A percentile compares a stretch with the other conserved stretches of the same genome.
Conservation (phyloP, 1,139 yeast genomes). For the Kazachstania sp. region DNA sequence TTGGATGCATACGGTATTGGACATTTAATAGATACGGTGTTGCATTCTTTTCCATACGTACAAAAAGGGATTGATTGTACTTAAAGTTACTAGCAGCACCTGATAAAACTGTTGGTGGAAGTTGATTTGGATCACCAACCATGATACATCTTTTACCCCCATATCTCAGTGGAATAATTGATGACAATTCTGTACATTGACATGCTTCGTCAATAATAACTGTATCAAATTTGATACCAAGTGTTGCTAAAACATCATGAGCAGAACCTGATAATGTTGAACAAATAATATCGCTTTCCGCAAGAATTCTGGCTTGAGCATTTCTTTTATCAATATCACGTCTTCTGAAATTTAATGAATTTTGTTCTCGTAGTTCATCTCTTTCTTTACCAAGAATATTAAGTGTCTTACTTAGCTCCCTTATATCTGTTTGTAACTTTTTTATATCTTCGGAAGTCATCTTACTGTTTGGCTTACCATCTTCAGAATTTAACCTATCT, state of each 20-base stretch:
- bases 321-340: constrained; percentile 72
- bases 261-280: constrained; percentile 94
- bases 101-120: constrained; percentile 97
- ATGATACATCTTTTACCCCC: constrained; percentile 87
- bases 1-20: constrained; percentile 99
- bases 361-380: constrained; percentile 71
- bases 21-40: constrained; percentile 65
- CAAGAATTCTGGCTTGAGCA: constrained; percentile 62
- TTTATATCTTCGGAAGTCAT: constrained; percentile 32
- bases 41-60: constrained; percentile 76
- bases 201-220: constrained; percentile 98
- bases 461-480: constrained; percentile 24
- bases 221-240: constrained; percentile 78
- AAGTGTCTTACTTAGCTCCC: constrained; percentile 50
- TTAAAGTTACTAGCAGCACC: constrained; percentile 71
- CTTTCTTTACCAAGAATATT: constrained; percentile 64
- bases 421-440: constrained; percentile 41
- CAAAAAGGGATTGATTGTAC: constrained; percentile 90
- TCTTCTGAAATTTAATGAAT: constrained; percentile 59
- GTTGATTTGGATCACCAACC: constrained; percentile 99
- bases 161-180: constrained; percentile 84
- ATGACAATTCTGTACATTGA: constrained; percentile 90
- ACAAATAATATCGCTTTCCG: constrained; percentile 81
- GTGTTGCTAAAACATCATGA: constrained; percentile 68
- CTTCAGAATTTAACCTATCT: constrained; percentile 24